Base-by-base conservation (phyloP, 1,139 yeast species). In the Pneumocystis murina region DNA sequence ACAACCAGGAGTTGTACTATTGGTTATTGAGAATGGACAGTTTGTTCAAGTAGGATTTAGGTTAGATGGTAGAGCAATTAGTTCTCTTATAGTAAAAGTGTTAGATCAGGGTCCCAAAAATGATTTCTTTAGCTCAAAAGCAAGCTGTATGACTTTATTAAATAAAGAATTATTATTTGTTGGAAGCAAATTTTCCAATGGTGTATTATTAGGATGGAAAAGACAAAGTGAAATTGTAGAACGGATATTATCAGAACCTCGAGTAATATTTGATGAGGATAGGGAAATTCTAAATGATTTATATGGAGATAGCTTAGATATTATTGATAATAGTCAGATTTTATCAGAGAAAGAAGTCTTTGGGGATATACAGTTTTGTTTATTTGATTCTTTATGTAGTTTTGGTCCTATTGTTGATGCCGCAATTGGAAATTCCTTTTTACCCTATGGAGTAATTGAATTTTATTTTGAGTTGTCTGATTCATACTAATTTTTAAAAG, bases 351-450 rank as follows among this genome's bases (percentile, higher is more conserved):
- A 48, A 24, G 33, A 24, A 12, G 30, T 48, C 17, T 48, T 48
- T 48, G 30, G 55, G 20, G 55, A 48, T 14, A 61, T 71, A 20
- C 64, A 63, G 16, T 68, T 74, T 35, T 59, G 66, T 5, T 66
- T 77, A 14, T 76, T 80, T 59, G 95, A 89, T 68, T 75, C 75
- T 2, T 74, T 91, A 33, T 71, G 79, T 2, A 87, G 85, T 69
- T 78, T 82, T 69, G 96, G 97, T 0, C 96, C 96, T 0, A 77
- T 87, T 14, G 79, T 88, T 1, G 82, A 84, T 61, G 80, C 90
- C 68, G 80, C 90, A 0, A 71, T 85, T 57, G 96, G 94, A 0
- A 77, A 62, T 24, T 48, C 55, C 5, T 48, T 24, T 48, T 8
- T 48, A 12, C 2, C 55, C n/a, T 48, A 48, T 48, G 28, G 24